Percentiles rank a stretch among this genome's conserved stretches.
Evolutionary conservation across 164 flowering plant genomes (phyloP).

Genomic region (Nelumbo lutea): DNA sequence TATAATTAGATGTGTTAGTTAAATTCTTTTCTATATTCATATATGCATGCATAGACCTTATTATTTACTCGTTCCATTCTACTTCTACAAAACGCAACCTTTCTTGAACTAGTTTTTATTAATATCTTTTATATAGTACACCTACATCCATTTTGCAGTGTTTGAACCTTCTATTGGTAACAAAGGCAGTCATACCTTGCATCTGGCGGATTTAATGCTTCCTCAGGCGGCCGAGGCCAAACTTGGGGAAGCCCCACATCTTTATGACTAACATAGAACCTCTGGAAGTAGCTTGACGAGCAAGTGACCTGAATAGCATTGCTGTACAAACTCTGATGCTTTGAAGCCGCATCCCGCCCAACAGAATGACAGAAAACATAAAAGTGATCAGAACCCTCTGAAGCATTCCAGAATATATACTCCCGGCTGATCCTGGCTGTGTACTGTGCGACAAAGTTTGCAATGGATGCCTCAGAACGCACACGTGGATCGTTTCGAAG

Average conservation of each 20-base stretch:
- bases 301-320: constrained; percentile 55
- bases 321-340: constrained; percentile 28
- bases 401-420: constrained; percentile 44
- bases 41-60: too few relatives aligned
- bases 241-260: constrained; percentile 52
- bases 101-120: too few relatives aligned
- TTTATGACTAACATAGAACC: constrained; percentile 40
- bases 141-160: too few relatives aligned
- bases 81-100: too few relatives aligned
- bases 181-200: constrained; percentile 23
- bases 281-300: constrained; percentile 55
- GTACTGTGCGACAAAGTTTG: constrained; percentile 38
- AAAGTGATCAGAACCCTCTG: constrained; percentile 56
- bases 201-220: constrained; percentile 28
- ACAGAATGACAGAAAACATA: constrained; percentile 50
- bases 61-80: too few relatives aligned
- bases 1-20: too few relatives aligned
- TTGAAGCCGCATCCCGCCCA: constrained; percentile 42
- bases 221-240: constrained; percentile 44
- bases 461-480: constrained; percentile 35
- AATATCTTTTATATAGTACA: too few relatives aligned
- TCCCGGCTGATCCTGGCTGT: constrained; percentile 27
- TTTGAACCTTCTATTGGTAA: too few relatives aligned
- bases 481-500: constrained; percentile 37
- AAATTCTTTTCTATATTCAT: too few relatives aligned